Base-by-base conservation (phyloP, 495 filamentous ascomycete genomes). In the Xylaria cubensis region DNA sequence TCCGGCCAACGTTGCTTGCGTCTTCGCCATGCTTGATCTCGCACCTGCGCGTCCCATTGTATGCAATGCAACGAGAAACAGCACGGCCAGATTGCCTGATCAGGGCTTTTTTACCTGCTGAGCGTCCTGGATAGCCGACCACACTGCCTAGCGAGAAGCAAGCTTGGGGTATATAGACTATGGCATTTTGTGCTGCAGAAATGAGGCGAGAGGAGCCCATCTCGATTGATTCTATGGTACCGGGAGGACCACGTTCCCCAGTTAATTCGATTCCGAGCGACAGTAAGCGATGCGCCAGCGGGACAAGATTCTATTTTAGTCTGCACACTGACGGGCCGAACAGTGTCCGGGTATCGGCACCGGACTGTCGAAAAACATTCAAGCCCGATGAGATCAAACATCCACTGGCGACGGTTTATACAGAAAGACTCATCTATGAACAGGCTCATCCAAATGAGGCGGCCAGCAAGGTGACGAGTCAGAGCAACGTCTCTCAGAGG, bases 11-110 rank as follows among this genome's bases (percentile, higher is more conserved):
- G 8, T 42, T 29, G 26, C 26, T 29, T 29, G 26, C 26, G 26
- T 29, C 21, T 41, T 62, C 53, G 67, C 55, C 55, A 62, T 39
- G 67, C 67, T 39, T 62, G 69, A 71, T 71, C 69, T 58, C 61
- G 48, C 69, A 36, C 53, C 48, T 64, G 59, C 36, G 50, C 26
- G n/a, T 56, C 69, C 46, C 50, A 71, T 59, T 51, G 39, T n/a
- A 71, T 66, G 69, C 69, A 58, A 71, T 65, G 58, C 62, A 56
- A 34, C 61, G 24, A 44, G 39, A 55, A 50, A 5, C 15, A 62
- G 41, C 29, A 42, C 42, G 36, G n/a, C 19, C n/a, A 32, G 29
- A 41, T 21, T 50, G 1, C 65, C 7, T 1, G 50, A 67, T 56
- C 48, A n/a, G 4, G 48, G 50, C 26, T 42, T 24, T 56, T 34